Evolutionary conservation across 2,329 filamentous ascomycete genomes (phyloP).

Genomic region (Aplosporella prunicola): DNA sequence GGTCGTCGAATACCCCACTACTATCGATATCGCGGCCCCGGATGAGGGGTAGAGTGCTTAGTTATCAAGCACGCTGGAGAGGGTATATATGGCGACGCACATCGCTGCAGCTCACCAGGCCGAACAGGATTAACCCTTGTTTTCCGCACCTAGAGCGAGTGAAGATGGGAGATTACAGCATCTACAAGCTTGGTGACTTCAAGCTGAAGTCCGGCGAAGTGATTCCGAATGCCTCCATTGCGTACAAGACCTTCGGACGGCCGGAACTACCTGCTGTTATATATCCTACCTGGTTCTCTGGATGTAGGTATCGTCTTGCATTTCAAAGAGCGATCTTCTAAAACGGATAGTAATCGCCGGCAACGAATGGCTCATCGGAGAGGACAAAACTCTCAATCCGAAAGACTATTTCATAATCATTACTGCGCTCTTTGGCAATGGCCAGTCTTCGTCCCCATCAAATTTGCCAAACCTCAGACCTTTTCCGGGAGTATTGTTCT

Average conservation of each 20-base stretch:
- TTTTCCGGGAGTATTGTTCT: conserved; percentile 55
- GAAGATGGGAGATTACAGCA: conserved; percentile 32
- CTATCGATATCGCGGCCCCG: too few relatives aligned
- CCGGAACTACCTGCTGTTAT: conserved; percentile 55
- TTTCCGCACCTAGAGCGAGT: not conserved
- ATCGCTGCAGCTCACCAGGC: too few relatives aligned
- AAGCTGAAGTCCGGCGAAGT: conserved; percentile 54
- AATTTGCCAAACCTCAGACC: conserved; percentile 46
- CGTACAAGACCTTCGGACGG: conserved; percentile 68
- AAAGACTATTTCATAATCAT: conserved; percentile 59
- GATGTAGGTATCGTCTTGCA: conserved; percentile 34
- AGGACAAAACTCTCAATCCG: conserved; percentile 55
- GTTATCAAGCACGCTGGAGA: too few relatives aligned
- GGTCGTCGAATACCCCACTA: too few relatives aligned
- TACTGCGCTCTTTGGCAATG: conserved; percentile 59
- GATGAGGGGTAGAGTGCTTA: too few relatives aligned
- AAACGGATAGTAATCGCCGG: conserved; percentile 47
- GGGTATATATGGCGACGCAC: too few relatives aligned
- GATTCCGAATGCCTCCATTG: conserved; percentile 57
- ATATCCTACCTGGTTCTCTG: conserved; percentile 70
- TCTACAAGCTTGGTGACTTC: conserved; percentile 56
- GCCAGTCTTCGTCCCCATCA: conserved; percentile 58
- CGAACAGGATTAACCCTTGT: too few relatives aligned
- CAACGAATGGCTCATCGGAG: conserved; percentile 66
- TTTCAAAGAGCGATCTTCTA: conserved; percentile 3